Conservation (phyloP, 2,329 filamentous ascomycete species). For the Colletotrichum sidae region DNA sequence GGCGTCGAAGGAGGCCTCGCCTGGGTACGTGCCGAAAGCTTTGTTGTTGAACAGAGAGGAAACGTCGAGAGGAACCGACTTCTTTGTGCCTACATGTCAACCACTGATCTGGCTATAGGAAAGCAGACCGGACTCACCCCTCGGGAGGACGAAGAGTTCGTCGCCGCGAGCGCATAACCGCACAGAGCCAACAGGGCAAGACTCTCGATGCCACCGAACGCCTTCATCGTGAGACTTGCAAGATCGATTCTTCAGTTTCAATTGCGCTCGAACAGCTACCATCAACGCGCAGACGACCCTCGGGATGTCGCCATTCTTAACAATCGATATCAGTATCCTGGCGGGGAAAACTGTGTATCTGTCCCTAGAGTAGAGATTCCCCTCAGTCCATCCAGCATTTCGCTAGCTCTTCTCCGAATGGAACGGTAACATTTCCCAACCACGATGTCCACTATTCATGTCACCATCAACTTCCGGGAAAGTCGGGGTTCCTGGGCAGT, state of each 20-base stretch:
- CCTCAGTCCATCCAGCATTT: constrained; percentile 20
- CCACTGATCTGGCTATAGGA: accelerated
- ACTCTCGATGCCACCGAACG: background rate
- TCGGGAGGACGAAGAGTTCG: background rate
- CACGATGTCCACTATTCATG: constrained; percentile 33
- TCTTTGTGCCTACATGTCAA: constrained; percentile 7
- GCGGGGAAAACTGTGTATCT: constrained; percentile 20
- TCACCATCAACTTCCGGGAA: constrained; percentile 16
- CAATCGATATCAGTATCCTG: background rate
- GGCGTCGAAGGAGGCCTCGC: constrained; percentile 58
- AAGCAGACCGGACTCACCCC: constrained; percentile 6
- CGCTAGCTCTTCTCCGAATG: constrained; percentile 14
- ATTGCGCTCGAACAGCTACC: background rate
- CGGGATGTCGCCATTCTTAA: constrained; percentile 19
- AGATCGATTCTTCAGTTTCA: background rate
- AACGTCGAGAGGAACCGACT: constrained; percentile 16
- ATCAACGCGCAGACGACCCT: background rate
- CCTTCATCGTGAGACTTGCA: constrained; percentile 17
- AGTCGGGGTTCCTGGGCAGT: constrained; percentile 19
- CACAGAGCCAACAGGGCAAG: constrained; percentile 10
- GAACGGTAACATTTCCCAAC: constrained; percentile 32
- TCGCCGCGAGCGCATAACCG: constrained; percentile 7
- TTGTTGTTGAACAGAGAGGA: constrained; percentile 56
- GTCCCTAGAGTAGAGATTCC: constrained; percentile 1
- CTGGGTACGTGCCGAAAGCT: constrained; percentile 56